Evolutionary conservation across 371 early-diverging fungal genomes (phyloP).

Genomic region (Umbelopsis sp.): DNA sequence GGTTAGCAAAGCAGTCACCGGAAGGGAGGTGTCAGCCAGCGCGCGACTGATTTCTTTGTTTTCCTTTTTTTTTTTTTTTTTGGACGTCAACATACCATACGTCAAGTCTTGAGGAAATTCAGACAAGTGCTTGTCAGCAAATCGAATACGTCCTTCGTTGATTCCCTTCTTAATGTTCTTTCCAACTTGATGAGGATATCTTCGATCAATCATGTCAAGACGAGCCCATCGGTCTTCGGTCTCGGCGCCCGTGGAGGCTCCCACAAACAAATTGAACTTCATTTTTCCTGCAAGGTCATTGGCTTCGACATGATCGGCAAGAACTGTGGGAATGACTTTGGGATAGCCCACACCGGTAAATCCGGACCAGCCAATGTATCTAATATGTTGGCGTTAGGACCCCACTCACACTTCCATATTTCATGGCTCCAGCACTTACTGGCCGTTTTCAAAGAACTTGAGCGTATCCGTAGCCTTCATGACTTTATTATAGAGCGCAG

Average conservation of each 20-base stretch:
- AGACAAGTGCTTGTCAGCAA: constrained; percentile 62
- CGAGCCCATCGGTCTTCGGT: constrained; percentile 54
- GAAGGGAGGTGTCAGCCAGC: neutral
- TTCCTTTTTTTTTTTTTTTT: neutral
- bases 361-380: constrained; percentile 55
- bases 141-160: constrained; percentile 56
- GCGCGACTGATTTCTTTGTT: neutral
- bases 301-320: constrained; percentile 57
- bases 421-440: constrained; percentile 37
- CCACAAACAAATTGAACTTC: constrained; percentile 58
- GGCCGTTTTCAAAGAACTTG: constrained; percentile 52
- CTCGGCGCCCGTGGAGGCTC: constrained; percentile 55
- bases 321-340: constrained; percentile 52
- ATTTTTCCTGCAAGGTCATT: constrained; percentile 57
- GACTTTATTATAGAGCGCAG: constrained; percentile 47
- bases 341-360: constrained; percentile 62
- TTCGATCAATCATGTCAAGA: constrained; percentile 57
- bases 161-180: constrained; percentile 56
- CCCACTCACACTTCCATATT: constrained; percentile 1
- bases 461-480: constrained; percentile 51
- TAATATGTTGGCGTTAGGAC: constrained; percentile 13
- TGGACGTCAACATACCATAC: constrained; percentile 35
- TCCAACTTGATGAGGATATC: constrained; percentile 62
- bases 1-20: neutral
- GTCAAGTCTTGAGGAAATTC: constrained; percentile 59